A percentile compares a stretch with the other conserved stretches of the same genome.
phyloP scores from a whole-genome alignment of 306 rosid species.

The Inga leiocalycina region DNA sequence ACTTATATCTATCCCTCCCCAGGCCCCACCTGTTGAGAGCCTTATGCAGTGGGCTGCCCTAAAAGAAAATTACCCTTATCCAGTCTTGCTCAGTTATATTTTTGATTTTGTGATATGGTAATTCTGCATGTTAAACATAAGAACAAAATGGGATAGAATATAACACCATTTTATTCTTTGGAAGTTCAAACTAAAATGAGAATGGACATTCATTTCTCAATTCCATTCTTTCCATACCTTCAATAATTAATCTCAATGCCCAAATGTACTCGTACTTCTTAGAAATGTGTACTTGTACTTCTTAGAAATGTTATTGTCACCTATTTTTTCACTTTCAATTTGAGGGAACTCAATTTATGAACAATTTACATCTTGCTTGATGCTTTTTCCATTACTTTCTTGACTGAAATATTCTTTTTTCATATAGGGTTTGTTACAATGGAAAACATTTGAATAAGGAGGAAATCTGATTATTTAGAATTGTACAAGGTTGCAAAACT shows the following conservation, averaged over 20 bases:
- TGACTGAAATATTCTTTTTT: conserved; percentile 17
- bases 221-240: not conserved
- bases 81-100: not conserved
- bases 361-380: not conserved
- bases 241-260: not conserved
- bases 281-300: not conserved
- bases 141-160: not conserved
- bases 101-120: not conserved
- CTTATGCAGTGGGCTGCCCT: too few relatives aligned
- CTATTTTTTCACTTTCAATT: conserved; percentile 27
- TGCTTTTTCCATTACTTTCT: conserved; percentile 7
- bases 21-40: too few relatives aligned
- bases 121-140: conserved; percentile 16
- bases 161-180: not conserved
- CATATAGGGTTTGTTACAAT: conserved; percentile 32
- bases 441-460: conserved; percentile 8
- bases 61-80: not conserved
- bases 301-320: not conserved
- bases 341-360: conserved; percentile 16
- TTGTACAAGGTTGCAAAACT: conserved; percentile 15
- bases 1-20: too few relatives aligned
- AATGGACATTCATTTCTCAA: not conserved
- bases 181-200: not conserved
- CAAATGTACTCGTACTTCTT: not conserved
- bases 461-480: conserved; percentile 29